Conservation (phyloP, 306 rosid species). For the Astragalus membranaceus region DNA sequence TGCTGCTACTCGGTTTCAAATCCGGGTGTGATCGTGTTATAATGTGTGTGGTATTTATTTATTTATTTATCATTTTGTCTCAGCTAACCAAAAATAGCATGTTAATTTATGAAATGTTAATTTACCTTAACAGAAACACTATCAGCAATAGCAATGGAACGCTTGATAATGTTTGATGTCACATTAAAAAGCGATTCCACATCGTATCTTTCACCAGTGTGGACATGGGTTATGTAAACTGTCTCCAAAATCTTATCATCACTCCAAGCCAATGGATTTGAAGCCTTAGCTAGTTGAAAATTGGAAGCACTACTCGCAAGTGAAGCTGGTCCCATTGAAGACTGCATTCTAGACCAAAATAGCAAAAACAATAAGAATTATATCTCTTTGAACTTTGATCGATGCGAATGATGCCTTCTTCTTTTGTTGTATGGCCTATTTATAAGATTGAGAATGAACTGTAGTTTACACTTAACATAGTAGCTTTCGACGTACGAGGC, state of each 20-base stretch:
- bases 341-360: background rate
- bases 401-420: slow-evolving; percentile 10
- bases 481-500: background rate
- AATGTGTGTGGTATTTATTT: too few species aligned
- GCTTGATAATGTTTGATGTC: slow-evolving; percentile 29
- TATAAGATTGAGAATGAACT: background rate
- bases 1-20: too few species aligned
- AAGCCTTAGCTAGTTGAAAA: background rate
- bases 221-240: slow-evolving; percentile 40
- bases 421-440: background rate
- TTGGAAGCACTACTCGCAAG: background rate
- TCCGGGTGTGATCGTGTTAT: too few species aligned
- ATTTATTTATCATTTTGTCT: too few species aligned
- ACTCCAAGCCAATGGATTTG: slow-evolving; percentile 15
- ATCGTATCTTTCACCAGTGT: slow-evolving; percentile 30
- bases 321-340: background rate
- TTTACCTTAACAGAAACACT: slow-evolving; percentile 8
- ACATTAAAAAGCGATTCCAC: slow-evolving; percentile 35
- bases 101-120: background rate
- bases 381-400: background rate
- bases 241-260: slow-evolving; percentile 30
- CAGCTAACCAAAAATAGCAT: background rate
- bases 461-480: background rate
- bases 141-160: slow-evolving; percentile 18
- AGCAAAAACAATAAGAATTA: background rate